phyloP scores from a whole-genome alignment of 2,329 filamentous ascomycete species.

The Ramichloridium luteum region DNA sequence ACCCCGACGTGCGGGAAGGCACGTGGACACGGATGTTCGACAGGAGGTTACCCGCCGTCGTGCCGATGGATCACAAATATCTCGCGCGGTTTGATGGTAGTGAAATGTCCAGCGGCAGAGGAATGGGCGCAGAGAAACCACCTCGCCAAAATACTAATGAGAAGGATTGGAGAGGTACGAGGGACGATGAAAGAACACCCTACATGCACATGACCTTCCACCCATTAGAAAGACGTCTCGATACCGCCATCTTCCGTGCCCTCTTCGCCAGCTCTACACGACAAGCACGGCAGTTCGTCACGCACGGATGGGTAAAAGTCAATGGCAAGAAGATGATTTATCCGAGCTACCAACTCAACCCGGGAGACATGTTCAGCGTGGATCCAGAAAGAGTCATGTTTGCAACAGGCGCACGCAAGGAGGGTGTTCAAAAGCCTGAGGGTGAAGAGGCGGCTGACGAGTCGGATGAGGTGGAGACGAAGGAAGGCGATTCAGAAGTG shows the following conservation, averaged over 20 bases:
- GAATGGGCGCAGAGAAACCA: conserved; percentile 50
- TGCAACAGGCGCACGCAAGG: conserved; percentile 59
- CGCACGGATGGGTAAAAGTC: conserved; percentile 86
- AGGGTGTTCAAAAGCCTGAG: conserved; percentile 10
- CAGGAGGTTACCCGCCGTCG: conserved; percentile 64
- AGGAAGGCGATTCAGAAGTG: conserved; percentile 6
- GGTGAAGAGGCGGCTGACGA: conserved; percentile 10
- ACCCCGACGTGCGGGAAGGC: conserved; percentile 83
- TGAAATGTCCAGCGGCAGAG: conserved; percentile 69
- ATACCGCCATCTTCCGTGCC: conserved; percentile 87
- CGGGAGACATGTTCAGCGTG: conserved; percentile 96
- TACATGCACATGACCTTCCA: conserved; percentile 96
- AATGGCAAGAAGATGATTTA: conserved; percentile 96
- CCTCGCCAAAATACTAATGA: conserved; percentile 6
- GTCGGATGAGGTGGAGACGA: conserved; percentile 4
- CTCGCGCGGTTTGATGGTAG: conserved; percentile 74
- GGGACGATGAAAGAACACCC: conserved; percentile 47
- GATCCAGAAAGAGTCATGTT: conserved; percentile 78
- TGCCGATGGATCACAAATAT: conserved; percentile 71
- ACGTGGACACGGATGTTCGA: conserved; percentile 93
- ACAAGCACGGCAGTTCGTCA: conserved; percentile 86
- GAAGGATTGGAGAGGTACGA: no score
- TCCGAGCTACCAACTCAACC: conserved; percentile 87
- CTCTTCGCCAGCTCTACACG: conserved; percentile 87
- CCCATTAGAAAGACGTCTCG: conserved; percentile 77